Evolutionary conservation across 2,329 filamentous ascomycete genomes (phyloP).

Genomic region (Aspergillus transmontanensis): DNA sequence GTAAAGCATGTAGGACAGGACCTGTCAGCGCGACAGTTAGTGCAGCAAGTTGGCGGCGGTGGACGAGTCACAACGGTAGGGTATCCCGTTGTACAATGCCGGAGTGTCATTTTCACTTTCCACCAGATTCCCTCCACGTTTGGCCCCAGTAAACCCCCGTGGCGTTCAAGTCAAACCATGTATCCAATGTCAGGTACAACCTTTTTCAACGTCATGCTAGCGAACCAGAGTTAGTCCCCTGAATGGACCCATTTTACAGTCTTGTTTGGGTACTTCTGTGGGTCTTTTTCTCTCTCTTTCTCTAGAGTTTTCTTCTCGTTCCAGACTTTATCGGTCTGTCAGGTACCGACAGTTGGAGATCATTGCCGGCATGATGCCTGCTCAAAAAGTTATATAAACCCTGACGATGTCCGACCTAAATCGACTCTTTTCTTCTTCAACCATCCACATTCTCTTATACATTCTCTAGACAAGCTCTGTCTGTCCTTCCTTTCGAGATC

Average conservation of each 20-base stretch:
- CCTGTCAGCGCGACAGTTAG: too few species aligned
- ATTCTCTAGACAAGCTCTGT: constrained; percentile 3
- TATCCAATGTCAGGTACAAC: neutral
- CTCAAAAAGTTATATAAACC: constrained; percentile 12
- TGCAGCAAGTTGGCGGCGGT: neutral
- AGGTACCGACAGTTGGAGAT: neutral
- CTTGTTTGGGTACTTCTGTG: neutral
- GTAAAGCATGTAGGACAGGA: too few species aligned
- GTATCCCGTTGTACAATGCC: neutral
- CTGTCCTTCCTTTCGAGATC: constrained; percentile 8
- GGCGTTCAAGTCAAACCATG: neutral
- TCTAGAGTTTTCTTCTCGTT: neutral
- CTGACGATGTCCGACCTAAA: neutral
- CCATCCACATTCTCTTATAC: constrained; percentile 6
- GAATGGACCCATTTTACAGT: neutral
- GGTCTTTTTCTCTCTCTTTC: neutral
- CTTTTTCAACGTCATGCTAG: neutral
- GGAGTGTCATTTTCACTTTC: neutral
- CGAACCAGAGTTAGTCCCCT: neutral
- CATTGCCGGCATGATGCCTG: neutral
- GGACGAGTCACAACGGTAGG: neutral
- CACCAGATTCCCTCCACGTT: neutral
- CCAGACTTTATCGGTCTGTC: neutral
- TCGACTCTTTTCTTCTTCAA: neutral
- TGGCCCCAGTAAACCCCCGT: neutral